Base-by-base conservation (phyloP, 2,329 filamentous ascomycete species). In the Phaeosphaeriaceae sp. region DNA sequence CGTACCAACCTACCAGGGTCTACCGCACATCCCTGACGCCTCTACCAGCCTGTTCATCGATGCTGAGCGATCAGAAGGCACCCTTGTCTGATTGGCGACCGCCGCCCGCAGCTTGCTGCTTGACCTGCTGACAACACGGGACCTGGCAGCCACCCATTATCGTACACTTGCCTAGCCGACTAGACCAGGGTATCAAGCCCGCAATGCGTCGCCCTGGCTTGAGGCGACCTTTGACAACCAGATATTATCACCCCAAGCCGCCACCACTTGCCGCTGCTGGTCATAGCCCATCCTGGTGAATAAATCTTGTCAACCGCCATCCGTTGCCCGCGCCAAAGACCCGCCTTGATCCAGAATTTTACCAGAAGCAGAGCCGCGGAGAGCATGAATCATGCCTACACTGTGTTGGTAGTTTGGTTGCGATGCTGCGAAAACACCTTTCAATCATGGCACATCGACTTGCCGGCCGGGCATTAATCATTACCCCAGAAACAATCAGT, bases 21-120 rank as follows among this genome's bases (percentile, higher is more conserved):
- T 62, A 70, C 69, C 61, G 27, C 58, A 49, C 57, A 44, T 56
- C 62, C 57, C 47, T 48, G 31, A 36, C 31, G 31, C 31, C 31
- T 36, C 31, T 36, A 36, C 48, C 56, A 36, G 54, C 55, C 57
- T 55, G 61, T 56, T 66, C 54, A 63, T 68, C 66, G 56, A 61
- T 67, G 59, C 57, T 68, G 68, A 68, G 55, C 69, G 65, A 73
- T 68, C 67, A 63, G 61, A 69, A 61, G 31, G 31, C 31, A 69
- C 61, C 52, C 58, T 46, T 56, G 57, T 36, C 42, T 74, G 70
- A 76, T 75, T 75, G 72, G 70, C 62, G 64, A 67, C 56, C 55
- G 51, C 56, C 50, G 60, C 56, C 69, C 65, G 58, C 58, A 64
- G 57, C 58, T 65, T 61, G 58, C 66, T 65, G 60, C 54, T 60